Evolutionary conservation across 805 yeast genomes (phyloP).

Genomic region (Saccharomycopsis babjevae): DNA sequence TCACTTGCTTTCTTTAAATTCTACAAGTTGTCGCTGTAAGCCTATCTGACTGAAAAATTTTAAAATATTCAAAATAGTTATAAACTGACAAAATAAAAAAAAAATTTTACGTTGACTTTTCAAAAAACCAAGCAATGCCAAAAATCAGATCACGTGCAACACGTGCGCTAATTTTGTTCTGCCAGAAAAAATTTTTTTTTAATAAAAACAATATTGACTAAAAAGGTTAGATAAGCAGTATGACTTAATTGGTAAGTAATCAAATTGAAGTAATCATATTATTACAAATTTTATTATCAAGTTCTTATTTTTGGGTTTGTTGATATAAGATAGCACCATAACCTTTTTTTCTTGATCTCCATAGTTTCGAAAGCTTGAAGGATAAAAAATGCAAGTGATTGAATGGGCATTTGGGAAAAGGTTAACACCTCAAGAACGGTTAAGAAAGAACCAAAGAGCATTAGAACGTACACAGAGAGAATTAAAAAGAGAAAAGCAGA

Average conservation of each 20-base stretch:
- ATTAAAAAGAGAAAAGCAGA: constrained; percentile 74
- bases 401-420: constrained; percentile 96
- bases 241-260: neutral
- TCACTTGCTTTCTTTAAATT: too few relatives aligned
- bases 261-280: too few relatives aligned
- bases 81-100: neutral
- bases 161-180: neutral
- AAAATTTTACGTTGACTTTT: neutral
- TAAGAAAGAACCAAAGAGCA: constrained; percentile 92
- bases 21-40: neutral
- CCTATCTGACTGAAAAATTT: neutral
- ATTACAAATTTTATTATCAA: too few relatives aligned
- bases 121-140: neutral
- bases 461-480: constrained; percentile 92
- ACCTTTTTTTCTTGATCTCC: neutral
- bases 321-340: too few relatives aligned
- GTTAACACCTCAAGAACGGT: constrained; percentile 87
- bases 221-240: neutral
- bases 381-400: constrained; percentile 43
- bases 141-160: neutral
- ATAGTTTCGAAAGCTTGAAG: neutral
- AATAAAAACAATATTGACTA: neutral
- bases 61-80: neutral
- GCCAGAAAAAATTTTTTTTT: neutral
- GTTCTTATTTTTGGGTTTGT: too few relatives aligned